Conservation (phyloP, 2,329 filamentous ascomycete genomes). For the Talaromyces sp. region DNA sequence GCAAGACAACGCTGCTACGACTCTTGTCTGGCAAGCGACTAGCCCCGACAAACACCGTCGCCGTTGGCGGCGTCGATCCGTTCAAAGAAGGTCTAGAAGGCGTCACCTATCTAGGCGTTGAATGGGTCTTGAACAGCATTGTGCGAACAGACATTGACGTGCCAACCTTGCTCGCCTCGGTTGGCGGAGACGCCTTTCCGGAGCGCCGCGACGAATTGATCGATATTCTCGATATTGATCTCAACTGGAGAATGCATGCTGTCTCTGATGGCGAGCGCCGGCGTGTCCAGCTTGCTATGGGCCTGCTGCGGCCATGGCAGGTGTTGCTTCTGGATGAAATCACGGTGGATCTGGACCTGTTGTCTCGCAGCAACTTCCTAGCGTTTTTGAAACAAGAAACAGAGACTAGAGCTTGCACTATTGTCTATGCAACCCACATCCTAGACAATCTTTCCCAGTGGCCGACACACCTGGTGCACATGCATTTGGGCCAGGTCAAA, state of each 20-base stretch:
- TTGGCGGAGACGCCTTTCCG: constrained; percentile 81
- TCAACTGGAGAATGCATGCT: constrained; percentile 90
- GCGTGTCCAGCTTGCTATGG: constrained; percentile 94
- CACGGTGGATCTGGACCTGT: constrained; percentile 89
- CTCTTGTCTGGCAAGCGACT: constrained; percentile 94
- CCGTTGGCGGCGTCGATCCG: constrained; percentile 78
- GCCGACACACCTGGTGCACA: constrained; percentile 94
- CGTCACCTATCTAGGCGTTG: constrained; percentile 92
- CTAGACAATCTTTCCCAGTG: constrained; percentile 90
- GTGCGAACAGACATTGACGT: constrained; percentile 95
- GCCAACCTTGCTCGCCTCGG: constrained; percentile 72
- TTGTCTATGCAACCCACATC: constrained; percentile 97
- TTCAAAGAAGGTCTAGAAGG: constrained; percentile 88
- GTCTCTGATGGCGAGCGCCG: constrained; percentile 89
- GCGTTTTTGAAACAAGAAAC: constrained; percentile 84
- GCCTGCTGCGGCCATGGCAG: constrained; percentile 83
- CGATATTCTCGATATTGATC: constrained; percentile 83
- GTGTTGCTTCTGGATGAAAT: constrained; percentile 92
- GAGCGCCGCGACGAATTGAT: constrained; percentile 83
- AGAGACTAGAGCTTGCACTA: constrained; percentile 73
- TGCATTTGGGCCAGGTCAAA: constrained; percentile 84
- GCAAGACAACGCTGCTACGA: constrained; percentile 93
- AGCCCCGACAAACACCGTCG: constrained; percentile 69
- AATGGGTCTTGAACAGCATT: constrained; percentile 97
- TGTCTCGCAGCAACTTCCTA: constrained; percentile 80